Evolutionary conservation across 805 yeast genomes (phyloP), one percentile per base, ranked within the genome.

Genomic region (Nadsonia fulvescens): DNA sequence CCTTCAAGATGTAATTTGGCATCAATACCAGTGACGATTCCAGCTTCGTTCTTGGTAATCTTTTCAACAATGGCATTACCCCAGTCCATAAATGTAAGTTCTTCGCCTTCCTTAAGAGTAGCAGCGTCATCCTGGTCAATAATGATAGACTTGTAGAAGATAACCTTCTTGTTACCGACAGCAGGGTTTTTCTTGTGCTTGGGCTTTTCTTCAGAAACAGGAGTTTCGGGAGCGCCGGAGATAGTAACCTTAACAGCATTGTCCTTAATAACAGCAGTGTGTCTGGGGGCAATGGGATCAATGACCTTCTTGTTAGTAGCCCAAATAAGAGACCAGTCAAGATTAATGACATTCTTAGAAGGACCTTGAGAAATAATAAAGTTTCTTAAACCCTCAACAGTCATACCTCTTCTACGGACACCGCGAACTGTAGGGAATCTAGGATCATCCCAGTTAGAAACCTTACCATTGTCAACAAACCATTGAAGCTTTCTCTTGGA

Each of bases 391-490:
- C 96, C 99, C 60, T 89, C 95, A 36, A 89, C 91, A 20, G 94
- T 71, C 99, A 89, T 89, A 61, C 99, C 99, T 62, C 99, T 77
- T 65, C 98, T 74, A 63, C 95, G 79, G 28, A 86, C 94, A 61
- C 99, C 99, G 55, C 96, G 74, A 20, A 89, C 93, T 24, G 99
- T 89, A 40, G 99, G 99, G 81, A 89, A 89, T 54, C 99, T 69
- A 42, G 99, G 98, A 54, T 89, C 99, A 47, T 89, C 95, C 99
- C 99, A 89, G 58, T 81, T 82, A 13, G 65, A 44, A 32, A 89
- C 99, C 42, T 74, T 62, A 22, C 67, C 60, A 52, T 79, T 75
- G 61, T 89, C 96, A 36, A 89, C 98, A 55, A 89, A 82, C 98
- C 98, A 89, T 61, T 91, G 98, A 49, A 89, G 65, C 63, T 89